Percentiles rank a stretch among this genome's conserved stretches.
These are phyloP conservation scores for Hypoxylon lienhwacheense DNA, from an alignment of 495 filamentous ascomycete genomes.

Conservation along the genomic window DNA sequence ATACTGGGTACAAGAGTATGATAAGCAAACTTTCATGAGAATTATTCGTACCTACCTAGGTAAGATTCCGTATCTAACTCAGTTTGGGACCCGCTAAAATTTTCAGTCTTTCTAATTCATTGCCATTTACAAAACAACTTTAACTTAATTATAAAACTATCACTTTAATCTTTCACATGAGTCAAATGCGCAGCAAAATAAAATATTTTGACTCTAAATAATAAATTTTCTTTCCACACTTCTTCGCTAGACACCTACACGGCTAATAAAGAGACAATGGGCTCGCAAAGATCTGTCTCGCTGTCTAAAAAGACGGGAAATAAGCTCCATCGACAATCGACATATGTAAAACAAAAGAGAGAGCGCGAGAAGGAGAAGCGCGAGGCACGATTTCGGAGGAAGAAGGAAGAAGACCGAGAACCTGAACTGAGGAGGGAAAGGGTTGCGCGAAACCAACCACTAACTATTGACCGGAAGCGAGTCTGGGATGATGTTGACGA, in stretches of 20 bases:
- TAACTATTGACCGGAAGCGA: slow-evolving; percentile 85
- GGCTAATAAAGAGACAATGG: slow-evolving; percentile 15
- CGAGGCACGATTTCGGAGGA: slow-evolving; percentile 72
- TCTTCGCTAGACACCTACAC: background rate
- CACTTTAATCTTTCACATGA: background rate
- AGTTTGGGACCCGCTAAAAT: slow-evolving; percentile 25
- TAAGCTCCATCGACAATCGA: slow-evolving; percentile 71
- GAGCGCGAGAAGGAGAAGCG: slow-evolving; percentile 69
- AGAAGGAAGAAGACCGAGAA: slow-evolving; percentile 81
- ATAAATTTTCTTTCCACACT: background rate
- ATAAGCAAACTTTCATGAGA: no score
- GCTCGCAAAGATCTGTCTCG: slow-evolving; percentile 23
- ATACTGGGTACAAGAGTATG: no score
- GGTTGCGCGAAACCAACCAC: slow-evolving; percentile 74
- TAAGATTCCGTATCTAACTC: slow-evolving; percentile 5
- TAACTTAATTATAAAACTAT: background rate
- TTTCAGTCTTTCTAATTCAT: slow-evolving; percentile 21
- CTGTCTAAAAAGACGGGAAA: slow-evolving; percentile 52
- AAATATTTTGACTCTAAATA: no score
- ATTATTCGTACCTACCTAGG: no score
- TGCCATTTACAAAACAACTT: background rate
- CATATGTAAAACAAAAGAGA: slow-evolving; percentile 75
- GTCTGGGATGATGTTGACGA: slow-evolving; percentile 91
- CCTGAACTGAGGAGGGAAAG: slow-evolving; percentile 73
- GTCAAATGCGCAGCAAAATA: no score